Percentiles rank a stretch among this genome's conserved stretches.
phyloP scores from a whole-genome alignment of 495 filamentous ascomycete species.

The Cairneyella variabilis region DNA sequence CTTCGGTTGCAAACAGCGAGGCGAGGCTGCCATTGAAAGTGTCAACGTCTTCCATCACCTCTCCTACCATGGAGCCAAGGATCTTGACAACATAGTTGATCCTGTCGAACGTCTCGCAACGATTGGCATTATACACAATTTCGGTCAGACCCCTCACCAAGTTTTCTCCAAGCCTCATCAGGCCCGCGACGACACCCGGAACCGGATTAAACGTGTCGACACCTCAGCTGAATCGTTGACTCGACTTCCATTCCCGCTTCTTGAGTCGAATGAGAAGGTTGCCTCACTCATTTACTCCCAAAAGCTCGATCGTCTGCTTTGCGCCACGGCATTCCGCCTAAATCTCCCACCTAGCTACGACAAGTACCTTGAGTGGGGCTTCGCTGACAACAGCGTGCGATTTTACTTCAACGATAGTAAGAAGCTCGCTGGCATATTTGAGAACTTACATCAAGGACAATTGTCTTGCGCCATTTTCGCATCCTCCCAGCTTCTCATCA shows the following conservation, averaged over 20 bases:
- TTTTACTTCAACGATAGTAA: constrained; percentile 66
- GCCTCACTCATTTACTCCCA: constrained; percentile 71
- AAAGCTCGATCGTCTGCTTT: constrained; percentile 80
- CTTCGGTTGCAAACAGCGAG: constrained; percentile 92
- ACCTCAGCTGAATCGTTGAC: constrained; percentile 72
- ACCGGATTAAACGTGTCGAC: constrained; percentile 65
- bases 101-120: constrained; percentile 78
- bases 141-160: constrained; percentile 95
- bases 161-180: constrained; percentile 82
- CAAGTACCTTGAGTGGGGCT: constrained; percentile 94
- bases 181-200: constrained; percentile 61
- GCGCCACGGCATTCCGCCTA: constrained; percentile 74
- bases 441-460: constrained; percentile 88
- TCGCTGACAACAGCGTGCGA: constrained; percentile 84
- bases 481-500: constrained; percentile 85
- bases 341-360: constrained; percentile 86
- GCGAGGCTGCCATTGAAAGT: constrained; percentile 86
- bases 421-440: constrained; percentile 71
- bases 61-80: constrained; percentile 89
- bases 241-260: constrained; percentile 74
- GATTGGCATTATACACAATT: constrained; percentile 96
- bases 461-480: constrained; percentile 77
- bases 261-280: constrained; percentile 80
- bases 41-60: constrained; percentile 95
- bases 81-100: constrained; percentile 89